Base-by-base conservation (phyloP, 345 rosid genomes). In the Rhodamnia rubescens region DNA sequence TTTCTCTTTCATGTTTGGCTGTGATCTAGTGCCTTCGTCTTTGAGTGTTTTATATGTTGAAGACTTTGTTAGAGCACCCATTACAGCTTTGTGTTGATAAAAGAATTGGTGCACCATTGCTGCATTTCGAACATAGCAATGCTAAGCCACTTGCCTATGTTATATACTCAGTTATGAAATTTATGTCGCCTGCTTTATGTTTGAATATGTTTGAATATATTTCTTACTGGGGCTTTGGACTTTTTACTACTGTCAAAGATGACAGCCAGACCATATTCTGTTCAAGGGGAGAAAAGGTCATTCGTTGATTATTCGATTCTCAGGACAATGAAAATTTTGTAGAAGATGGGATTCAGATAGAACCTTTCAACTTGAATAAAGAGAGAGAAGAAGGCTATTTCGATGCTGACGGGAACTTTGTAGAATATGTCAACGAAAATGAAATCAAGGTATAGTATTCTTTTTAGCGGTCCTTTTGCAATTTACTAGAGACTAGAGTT, bases 351-450 rank as follows among this genome's bases (percentile, higher is more conserved):
- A 90, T 97, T 86, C 97, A 93, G 53, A 91, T 97, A 21, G 99
- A 97, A 85, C 98, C 99, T 84, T 97, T 97, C 88, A 97, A 96
- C 91, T 92, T 97, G 85, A 90, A 93, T 81, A 91, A 91, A 89
- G 99, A 97, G 92, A 94, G 98, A 86, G 98, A 97, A 91, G 99
- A 97, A 90, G 99, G 99, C 36, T 97, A 94, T 89, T 97, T 97
- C 91, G 99, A 97, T 89, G 95, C 87, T 2, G 88, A 92, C 15
- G 99, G 99, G 74, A 97, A 95, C 90, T 97, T 92, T 90, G 97
- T 97, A 56, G 98, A 97, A 87, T 97, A 97, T 90, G 93, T 93
- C 87, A 85, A 85, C 74, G 94, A 92, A 56, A 96, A 95, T 64
- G 97, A 97, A 88, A 85, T 90, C 88, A 94, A 94, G 98, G 99